Percentiles rank a stretch among this genome's conserved stretches.
phyloP scores from a whole-genome alignment of 441 rosid genomes.

The Pelargonium cotyledonis region DNA sequence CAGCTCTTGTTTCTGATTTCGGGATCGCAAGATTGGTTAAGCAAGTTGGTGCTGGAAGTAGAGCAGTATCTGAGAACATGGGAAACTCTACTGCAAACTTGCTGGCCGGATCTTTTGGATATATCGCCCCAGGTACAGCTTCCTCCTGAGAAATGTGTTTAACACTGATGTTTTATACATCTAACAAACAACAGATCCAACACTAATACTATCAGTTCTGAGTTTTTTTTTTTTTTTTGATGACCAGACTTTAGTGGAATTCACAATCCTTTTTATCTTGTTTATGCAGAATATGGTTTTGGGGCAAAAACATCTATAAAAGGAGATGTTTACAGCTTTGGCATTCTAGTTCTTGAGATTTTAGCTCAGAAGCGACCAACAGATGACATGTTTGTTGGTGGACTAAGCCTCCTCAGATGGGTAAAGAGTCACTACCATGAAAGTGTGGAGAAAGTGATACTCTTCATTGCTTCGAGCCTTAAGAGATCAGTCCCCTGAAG shows the following conservation, averaged over 20 bases:
- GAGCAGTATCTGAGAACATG: slow-evolving; percentile 30
- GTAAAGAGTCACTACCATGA: slow-evolving; percentile 36
- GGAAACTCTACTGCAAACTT: slow-evolving; percentile 50
- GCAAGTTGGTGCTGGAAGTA: slow-evolving; percentile 30
- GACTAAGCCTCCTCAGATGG: slow-evolving; percentile 35
- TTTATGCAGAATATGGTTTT: too few species aligned
- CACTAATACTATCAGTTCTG: too few species aligned
- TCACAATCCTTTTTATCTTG: too few species aligned
- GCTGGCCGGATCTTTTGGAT: slow-evolving; percentile 38
- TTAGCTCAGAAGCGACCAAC: slow-evolving; percentile 26
- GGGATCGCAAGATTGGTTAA: slow-evolving; percentile 39
- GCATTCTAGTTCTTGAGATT: too few species aligned
- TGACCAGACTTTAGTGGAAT: too few species aligned
- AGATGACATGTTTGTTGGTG: slow-evolving; percentile 29
- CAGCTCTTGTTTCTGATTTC: slow-evolving; percentile 38
- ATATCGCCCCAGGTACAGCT: slow-evolving; percentile 40
- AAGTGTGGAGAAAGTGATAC: slow-evolving; percentile 36
- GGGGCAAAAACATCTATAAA: too few species aligned
- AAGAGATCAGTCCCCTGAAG: slow-evolving; percentile 36
- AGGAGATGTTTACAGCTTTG: too few species aligned
- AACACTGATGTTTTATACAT: too few species aligned
- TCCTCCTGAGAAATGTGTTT: not conserved
- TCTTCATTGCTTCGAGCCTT: slow-evolving; percentile 33
- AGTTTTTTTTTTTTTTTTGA: too few species aligned
- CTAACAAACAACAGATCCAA: too few species aligned